phyloP scores from a whole-genome alignment of 2,329 filamentous ascomycete species.

The Alternaria tenuissima region DNA sequence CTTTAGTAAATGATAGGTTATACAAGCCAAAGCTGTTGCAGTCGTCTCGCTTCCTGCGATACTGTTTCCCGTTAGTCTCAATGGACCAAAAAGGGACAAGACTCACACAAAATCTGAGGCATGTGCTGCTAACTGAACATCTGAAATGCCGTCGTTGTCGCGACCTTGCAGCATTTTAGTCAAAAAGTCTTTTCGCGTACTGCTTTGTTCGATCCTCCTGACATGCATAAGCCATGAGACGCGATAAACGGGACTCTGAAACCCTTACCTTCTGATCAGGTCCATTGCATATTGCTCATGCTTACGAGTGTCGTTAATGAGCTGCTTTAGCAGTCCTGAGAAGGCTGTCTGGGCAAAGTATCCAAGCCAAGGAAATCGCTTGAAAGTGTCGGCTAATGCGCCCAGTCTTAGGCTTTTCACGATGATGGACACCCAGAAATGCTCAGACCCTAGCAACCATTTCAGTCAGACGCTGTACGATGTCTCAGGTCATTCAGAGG shows the following conservation, averaged over 20 bases:
- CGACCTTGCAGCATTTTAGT: constrained; percentile 10
- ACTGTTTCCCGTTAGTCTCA: constrained; percentile 16
- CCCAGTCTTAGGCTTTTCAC: constrained; percentile 39
- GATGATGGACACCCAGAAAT: not conserved
- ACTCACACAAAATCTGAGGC: constrained; percentile 17
- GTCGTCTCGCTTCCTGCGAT: constrained; percentile 30
- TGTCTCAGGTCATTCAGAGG: not conserved
- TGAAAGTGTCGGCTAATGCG: not conserved
- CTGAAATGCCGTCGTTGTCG: not conserved
- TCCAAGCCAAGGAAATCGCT: not conserved
- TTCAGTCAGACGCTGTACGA: not conserved
- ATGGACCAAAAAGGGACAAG: not conserved
- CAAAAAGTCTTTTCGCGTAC: constrained; percentile 17
- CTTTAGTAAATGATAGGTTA: constrained; percentile 18
- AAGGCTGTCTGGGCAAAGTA: not conserved
- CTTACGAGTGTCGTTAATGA: not conserved
- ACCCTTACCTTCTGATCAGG: not conserved
- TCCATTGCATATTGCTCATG: constrained; percentile 10
- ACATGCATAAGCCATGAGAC: not conserved
- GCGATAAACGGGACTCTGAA: not conserved
- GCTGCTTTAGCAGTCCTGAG: not conserved
- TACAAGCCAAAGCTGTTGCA: constrained; percentile 17
- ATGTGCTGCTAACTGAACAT: constrained; percentile 26
- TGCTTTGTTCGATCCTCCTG: constrained; percentile 2
- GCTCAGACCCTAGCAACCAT: not conserved